Percentiles rank a stretch among this genome's conserved stretches.
phyloP scores from a whole-genome alignment of 2,329 filamentous ascomycete species.

The Westerdykella aurantiaca region DNA sequence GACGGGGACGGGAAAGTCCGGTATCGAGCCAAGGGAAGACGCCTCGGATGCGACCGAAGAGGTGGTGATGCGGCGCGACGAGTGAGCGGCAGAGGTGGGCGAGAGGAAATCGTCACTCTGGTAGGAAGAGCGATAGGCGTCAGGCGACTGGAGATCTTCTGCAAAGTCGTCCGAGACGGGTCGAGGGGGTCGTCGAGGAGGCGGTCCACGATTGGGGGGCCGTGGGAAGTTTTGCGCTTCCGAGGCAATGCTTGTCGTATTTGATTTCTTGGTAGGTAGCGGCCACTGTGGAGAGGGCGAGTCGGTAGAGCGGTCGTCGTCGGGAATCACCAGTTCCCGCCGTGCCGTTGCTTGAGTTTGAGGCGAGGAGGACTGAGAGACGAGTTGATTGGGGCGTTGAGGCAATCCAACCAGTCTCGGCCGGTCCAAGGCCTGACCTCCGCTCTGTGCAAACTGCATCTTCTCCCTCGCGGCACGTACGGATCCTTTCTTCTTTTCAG shows the following conservation, averaged over 20 bases:
- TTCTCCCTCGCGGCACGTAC: slow-evolving; percentile 35
- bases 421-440: slow-evolving; percentile 25
- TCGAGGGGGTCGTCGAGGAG: slow-evolving; percentile 37
- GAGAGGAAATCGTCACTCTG: slow-evolving; percentile 32
- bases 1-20: slow-evolving; percentile 38
- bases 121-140: slow-evolving; percentile 21
- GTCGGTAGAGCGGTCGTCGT: slow-evolving; percentile 9
- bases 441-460: slow-evolving; percentile 25
- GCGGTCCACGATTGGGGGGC: slow-evolving; percentile 32
- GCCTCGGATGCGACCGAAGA: slow-evolving; percentile 35
- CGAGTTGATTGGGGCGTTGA: slow-evolving; percentile 30
- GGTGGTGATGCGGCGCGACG: slow-evolving; percentile 33
- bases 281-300: slow-evolving; percentile 44
- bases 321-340: background rate
- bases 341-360: slow-evolving; percentile 13
- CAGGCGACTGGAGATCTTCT: slow-evolving; percentile 21
- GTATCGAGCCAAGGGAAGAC: slow-evolving; percentile 39
- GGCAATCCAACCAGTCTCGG: slow-evolving; percentile 33
- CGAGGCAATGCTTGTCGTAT: slow-evolving; percentile 1
- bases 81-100: slow-evolving; percentile 20
- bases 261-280: slow-evolving; percentile 30
- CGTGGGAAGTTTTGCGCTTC: slow-evolving; percentile 19
- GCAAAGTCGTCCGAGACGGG: slow-evolving; percentile 33
- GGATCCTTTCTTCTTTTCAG: slow-evolving; percentile 28
- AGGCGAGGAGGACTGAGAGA: slow-evolving; percentile 19